Evolutionary conservation across 306 rosid species (phyloP).

Genomic region (Albizia julibrissin): DNA sequence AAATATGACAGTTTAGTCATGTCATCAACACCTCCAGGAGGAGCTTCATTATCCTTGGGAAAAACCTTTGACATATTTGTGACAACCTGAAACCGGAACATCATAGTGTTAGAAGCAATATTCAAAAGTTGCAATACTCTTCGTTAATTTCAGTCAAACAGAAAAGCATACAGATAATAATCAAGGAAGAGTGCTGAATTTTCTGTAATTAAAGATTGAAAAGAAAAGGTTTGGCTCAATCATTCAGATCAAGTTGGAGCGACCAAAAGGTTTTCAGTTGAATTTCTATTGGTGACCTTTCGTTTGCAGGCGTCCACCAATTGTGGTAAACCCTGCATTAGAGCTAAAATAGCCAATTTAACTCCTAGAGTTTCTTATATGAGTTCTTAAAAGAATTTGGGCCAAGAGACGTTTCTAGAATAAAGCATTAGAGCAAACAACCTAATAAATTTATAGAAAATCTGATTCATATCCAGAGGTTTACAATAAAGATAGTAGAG

Average conservation of each 20-base stretch:
- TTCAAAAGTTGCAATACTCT: background rate
- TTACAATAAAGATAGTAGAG: background rate
- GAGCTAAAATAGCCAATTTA: background rate
- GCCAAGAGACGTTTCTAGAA: slow-evolving; percentile 28
- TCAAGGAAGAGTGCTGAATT: slow-evolving; percentile 10
- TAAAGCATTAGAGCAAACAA: slow-evolving; percentile 25
- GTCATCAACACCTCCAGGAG: slow-evolving; percentile 99
- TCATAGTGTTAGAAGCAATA: slow-evolving; percentile 35
- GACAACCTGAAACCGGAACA: slow-evolving; percentile 63
- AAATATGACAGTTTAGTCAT: slow-evolving; percentile 98
- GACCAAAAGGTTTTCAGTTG: background rate
- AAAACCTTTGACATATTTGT: slow-evolving; percentile 82
- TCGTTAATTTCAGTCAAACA: background rate
- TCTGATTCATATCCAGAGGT: background rate
- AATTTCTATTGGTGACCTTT: background rate
- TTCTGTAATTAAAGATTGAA: slow-evolving; percentile 18
- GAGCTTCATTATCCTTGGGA: slow-evolving; percentile 95
- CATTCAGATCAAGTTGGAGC: background rate
- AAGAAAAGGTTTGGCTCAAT: slow-evolving; percentile 13
- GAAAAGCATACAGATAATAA: background rate
- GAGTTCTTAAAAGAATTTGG: slow-evolving; percentile 7
- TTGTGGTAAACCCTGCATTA: background rate
- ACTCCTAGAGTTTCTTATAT: background rate
- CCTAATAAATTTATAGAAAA: background rate
- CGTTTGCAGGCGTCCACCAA: background rate